Evolutionary conservation across 352 stramenopile species (phyloP).

Genomic region (Pilasporangium apinafurcum): DNA sequence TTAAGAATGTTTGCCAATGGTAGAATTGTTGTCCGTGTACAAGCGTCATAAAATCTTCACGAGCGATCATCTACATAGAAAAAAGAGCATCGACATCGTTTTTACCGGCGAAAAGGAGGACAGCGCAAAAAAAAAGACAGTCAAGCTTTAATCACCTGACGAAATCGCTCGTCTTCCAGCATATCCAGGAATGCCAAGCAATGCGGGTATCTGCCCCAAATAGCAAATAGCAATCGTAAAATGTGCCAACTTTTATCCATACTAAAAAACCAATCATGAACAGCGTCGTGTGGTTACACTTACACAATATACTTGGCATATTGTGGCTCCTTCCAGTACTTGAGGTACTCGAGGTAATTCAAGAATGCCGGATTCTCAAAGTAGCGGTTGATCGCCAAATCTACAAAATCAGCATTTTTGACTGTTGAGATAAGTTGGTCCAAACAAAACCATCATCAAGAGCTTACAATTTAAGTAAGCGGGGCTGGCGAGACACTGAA

Average conservation of each 20-base stretch:
- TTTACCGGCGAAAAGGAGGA: background rate
- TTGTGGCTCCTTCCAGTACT: conserved; percentile 90
- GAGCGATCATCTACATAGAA: conserved; percentile 61
- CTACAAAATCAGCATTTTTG: too few relatives aligned
- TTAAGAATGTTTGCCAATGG: conserved; percentile 87
- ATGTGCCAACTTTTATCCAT: background rate
- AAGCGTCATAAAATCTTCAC: conserved; percentile 83
- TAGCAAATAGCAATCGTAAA: background rate
- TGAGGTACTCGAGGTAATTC: conserved; percentile 89
- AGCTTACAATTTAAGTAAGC: conserved; percentile 87
- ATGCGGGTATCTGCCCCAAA: conserved; percentile 60
- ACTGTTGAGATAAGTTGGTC: too few relatives aligned
- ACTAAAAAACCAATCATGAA: background rate
- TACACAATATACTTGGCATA: conserved; percentile 90
- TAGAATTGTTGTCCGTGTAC: conserved; percentile 87
- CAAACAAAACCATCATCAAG: too few relatives aligned
- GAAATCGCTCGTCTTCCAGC: conserved; percentile 83
- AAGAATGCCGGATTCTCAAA: conserved; percentile 89
- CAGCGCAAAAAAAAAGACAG: background rate
- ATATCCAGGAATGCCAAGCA: conserved; percentile 86
- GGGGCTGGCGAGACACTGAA: conserved; percentile 86
- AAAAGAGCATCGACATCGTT: background rate
- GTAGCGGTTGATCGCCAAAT: conserved; percentile 88
- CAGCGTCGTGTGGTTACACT: too few relatives aligned
- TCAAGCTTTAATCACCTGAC: conserved; percentile 24